These are phyloP conservation scores for Rhizopogon vulgaris DNA, from an alignment of 768 basidiomycete genomes.

Conservation along the genomic window DNA sequence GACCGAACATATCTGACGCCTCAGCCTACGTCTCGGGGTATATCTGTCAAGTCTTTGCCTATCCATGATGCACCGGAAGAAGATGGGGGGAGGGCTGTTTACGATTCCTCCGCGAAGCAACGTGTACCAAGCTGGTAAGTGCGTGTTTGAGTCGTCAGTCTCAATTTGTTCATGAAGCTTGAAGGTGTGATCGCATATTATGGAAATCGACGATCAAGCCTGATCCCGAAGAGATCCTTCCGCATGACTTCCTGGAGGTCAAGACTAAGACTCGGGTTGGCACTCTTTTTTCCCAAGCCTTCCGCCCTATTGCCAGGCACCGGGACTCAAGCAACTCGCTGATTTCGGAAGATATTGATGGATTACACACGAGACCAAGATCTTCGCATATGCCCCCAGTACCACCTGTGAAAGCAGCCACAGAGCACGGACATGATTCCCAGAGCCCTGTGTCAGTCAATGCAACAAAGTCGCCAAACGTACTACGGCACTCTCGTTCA, in stretches of 20 bases:
- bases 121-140: slow-evolving; percentile 81
- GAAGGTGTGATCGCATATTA: slow-evolving; percentile 79
- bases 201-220: slow-evolving; percentile 69
- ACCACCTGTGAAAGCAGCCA: slow-evolving; percentile 6
- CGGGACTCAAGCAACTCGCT: slow-evolving; percentile 31
- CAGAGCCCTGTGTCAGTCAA: slow-evolving; percentile 13
- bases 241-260: slow-evolving; percentile 23
- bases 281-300: slow-evolving; percentile 48
- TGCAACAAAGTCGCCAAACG: slow-evolving; percentile 15
- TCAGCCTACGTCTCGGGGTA: slow-evolving; percentile 21
- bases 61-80: slow-evolving; percentile 31
- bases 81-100: slow-evolving; percentile 55
- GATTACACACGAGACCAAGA: slow-evolving; percentile 14
- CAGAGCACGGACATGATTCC: slow-evolving; percentile 2
- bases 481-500: slow-evolving; percentile 17
- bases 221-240: slow-evolving; percentile 35
- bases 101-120: slow-evolving; percentile 76
- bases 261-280: slow-evolving; percentile 43
- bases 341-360: slow-evolving; percentile 16
- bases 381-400: slow-evolving; percentile 12
- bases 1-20: slow-evolving; percentile 16
- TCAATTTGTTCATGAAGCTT: background rate
- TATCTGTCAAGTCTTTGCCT: slow-evolving; percentile 24
- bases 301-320: slow-evolving; percentile 42
- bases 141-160: background rate